These are phyloP conservation scores for Melastoma candidum DNA, from an alignment of 441 rosid genomes.

Conservation along the genomic window DNA sequence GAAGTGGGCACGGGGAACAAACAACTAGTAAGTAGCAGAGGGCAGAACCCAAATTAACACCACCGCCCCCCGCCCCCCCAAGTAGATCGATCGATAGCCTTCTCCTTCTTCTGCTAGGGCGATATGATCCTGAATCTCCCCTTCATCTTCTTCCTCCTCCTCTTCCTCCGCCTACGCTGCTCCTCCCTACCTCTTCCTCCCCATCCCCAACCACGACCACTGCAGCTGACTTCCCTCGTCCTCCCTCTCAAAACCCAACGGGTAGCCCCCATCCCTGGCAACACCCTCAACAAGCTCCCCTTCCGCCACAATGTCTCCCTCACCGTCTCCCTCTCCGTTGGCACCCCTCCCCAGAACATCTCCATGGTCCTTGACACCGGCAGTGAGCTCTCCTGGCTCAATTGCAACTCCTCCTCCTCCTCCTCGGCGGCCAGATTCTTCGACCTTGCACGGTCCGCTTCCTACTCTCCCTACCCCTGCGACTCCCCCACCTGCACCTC, in stretches of 20 bases:
- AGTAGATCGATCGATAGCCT: too few relatives aligned
- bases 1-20: too few relatives aligned
- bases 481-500: slow-evolving; percentile 56
- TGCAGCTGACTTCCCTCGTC: slow-evolving; percentile 23
- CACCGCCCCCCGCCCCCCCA: too few relatives aligned
- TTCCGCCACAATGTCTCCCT: slow-evolving; percentile 78
- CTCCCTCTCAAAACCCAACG: slow-evolving; percentile 45
- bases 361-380: slow-evolving; percentile 89
- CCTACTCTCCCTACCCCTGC: slow-evolving; percentile 55
- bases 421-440: slow-evolving; percentile 25
- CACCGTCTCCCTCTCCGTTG: slow-evolving; percentile 60
- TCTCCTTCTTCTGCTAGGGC: too few relatives aligned
- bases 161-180: neutral
- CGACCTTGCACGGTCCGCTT: slow-evolving; percentile 48
- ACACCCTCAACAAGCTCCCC: slow-evolving; percentile 58
- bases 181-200: neutral
- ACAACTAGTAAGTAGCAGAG: too few relatives aligned
- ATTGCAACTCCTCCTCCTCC: slow-evolving; percentile 46
- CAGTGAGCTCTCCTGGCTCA: slow-evolving; percentile 87
- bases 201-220: slow-evolving; percentile 17
- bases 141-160: neutral
- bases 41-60: too few relatives aligned
- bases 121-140: neutral
- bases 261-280: slow-evolving; percentile 26
- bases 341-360: slow-evolving; percentile 79